Conservation (phyloP, 148 eudicot genomes). For the Chenopodium berlandieri region DNA sequence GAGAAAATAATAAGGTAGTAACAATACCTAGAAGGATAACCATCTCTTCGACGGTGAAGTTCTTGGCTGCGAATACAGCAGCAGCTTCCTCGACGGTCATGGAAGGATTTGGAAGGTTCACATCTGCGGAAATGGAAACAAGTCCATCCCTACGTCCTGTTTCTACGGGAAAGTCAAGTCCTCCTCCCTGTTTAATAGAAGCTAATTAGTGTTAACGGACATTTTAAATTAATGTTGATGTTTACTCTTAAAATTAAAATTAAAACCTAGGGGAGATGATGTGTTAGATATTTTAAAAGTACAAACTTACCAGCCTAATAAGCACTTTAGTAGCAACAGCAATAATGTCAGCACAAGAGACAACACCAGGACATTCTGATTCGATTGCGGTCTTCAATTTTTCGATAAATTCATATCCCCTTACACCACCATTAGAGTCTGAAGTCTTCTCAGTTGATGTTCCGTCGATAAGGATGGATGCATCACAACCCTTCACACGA, state of each 20-base stretch:
- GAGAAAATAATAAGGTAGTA: background rate
- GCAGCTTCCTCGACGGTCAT: background rate
- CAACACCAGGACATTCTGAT: conserved; percentile 18
- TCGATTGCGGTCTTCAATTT: conserved; percentile 13
- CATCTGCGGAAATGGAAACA: conserved; percentile 12
- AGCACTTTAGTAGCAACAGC: conserved; percentile 22
- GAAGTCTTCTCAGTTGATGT: conserved; percentile 17
- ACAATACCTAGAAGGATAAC: conserved; percentile 25
- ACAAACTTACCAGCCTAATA: conserved; percentile 9
- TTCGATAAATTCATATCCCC: conserved; percentile 22
- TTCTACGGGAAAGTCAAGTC: conserved; percentile 20
- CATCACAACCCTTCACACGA: conserved; percentile 21
- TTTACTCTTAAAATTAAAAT: background rate
- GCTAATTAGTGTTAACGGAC: background rate
- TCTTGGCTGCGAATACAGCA: conserved; percentile 12
- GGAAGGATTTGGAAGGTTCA: conserved; percentile 27
- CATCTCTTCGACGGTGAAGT: conserved; percentile 22
- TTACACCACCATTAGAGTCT: conserved; percentile 4
- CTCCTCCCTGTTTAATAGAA: conserved; percentile 21
- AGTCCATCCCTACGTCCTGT: conserved; percentile 31
- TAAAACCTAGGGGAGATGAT: background rate
- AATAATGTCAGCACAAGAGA: conserved; percentile 24
- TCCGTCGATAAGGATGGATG: conserved; percentile 23
- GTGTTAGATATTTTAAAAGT: background rate
- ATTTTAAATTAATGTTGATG: background rate